Evolutionary conservation across 2,329 filamentous ascomycete genomes (phyloP).

Genomic region (Bipolaris zeicola): DNA sequence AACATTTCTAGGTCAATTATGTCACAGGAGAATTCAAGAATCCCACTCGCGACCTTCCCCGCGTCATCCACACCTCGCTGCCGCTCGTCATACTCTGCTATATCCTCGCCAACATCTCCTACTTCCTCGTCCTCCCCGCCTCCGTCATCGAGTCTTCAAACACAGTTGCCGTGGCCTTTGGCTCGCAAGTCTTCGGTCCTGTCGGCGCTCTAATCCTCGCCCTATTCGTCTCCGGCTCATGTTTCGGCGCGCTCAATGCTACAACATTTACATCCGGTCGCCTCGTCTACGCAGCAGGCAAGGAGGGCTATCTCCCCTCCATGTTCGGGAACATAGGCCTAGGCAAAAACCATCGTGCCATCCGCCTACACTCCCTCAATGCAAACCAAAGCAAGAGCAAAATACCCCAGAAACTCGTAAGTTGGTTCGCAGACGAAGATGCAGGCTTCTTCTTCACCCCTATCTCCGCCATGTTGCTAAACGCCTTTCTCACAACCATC

Average conservation of each 20-base stretch:
- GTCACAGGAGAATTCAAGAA: conserved; percentile 97
- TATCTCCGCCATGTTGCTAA: conserved; percentile 87
- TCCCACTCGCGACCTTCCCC: conserved; percentile 83
- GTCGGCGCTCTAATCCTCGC: conserved; percentile 83
- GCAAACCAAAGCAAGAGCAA: conserved; percentile 24
- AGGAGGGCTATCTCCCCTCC: conserved; percentile 88
- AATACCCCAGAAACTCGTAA: conserved; percentile 30
- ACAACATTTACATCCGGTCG: conserved; percentile 92
- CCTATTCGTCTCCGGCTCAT: conserved; percentile 86
- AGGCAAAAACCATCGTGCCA: conserved; percentile 50
- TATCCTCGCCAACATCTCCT: conserved; percentile 87
- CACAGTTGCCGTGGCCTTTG: conserved; percentile 95
- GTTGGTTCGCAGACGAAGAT: conserved; percentile 62
- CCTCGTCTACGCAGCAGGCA: conserved; percentile 90
- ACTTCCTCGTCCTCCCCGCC: conserved; percentile 89
- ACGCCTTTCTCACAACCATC: conserved; percentile 70
- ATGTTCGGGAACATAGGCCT: conserved; percentile 85
- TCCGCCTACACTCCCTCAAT: conserved; percentile 40
- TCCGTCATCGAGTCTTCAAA: conserved; percentile 83
- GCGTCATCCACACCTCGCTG: conserved; percentile 96
- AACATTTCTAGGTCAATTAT: conserved; percentile 77
- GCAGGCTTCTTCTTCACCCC: conserved; percentile 89
- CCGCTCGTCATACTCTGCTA: conserved; percentile 91
- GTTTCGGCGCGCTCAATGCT: conserved; percentile 93
- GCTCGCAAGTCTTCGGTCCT: conserved; percentile 84